These are phyloP conservation scores for Davidsoniella australis DNA, from an alignment of 2,329 filamentous ascomycete genomes.

Conservation along the genomic window DNA sequence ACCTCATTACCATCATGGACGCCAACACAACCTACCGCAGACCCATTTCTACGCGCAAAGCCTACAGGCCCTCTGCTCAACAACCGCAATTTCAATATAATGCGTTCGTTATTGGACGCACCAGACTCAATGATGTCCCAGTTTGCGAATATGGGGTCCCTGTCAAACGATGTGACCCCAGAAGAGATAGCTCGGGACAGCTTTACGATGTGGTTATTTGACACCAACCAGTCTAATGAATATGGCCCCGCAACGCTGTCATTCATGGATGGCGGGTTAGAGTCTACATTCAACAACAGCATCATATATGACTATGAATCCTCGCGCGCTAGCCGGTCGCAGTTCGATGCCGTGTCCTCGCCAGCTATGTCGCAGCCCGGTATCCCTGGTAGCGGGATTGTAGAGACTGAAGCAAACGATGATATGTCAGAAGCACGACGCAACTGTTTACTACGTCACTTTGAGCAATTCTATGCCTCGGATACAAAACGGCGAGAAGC, in stretches of 20 bases:
- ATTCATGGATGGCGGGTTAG: slow-evolving; percentile 31
- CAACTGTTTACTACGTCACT: neutral
- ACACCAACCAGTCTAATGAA: slow-evolving; percentile 25
- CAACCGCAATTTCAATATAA: too few relatives aligned
- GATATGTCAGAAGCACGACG: slow-evolving; percentile 24
- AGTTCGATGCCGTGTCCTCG: slow-evolving; percentile 21
- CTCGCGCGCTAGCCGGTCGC: slow-evolving; percentile 26
- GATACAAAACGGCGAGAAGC: neutral
- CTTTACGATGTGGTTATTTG: slow-evolving; percentile 36
- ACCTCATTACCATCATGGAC: neutral
- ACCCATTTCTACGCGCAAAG: neutral
- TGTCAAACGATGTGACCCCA: too few relatives aligned
- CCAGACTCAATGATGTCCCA: too few relatives aligned
- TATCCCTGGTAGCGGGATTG: too few relatives aligned
- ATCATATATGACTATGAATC: slow-evolving; percentile 35
- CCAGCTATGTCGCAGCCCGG: slow-evolving; percentile 1
- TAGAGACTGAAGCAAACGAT: neutral
- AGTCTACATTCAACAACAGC: slow-evolving; percentile 33
- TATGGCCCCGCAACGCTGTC: slow-evolving; percentile 27
- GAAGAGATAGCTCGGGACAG: slow-evolving; percentile 20
- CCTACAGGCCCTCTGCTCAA: neutral
- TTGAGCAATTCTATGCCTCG: slow-evolving; percentile 1
- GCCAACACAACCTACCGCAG: neutral
- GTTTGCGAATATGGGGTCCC: too few relatives aligned
- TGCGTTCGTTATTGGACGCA: too few relatives aligned